Evolutionary conservation across 2,329 filamentous ascomycete genomes (phyloP).

Genomic region (Ciborinia camelliae): DNA sequence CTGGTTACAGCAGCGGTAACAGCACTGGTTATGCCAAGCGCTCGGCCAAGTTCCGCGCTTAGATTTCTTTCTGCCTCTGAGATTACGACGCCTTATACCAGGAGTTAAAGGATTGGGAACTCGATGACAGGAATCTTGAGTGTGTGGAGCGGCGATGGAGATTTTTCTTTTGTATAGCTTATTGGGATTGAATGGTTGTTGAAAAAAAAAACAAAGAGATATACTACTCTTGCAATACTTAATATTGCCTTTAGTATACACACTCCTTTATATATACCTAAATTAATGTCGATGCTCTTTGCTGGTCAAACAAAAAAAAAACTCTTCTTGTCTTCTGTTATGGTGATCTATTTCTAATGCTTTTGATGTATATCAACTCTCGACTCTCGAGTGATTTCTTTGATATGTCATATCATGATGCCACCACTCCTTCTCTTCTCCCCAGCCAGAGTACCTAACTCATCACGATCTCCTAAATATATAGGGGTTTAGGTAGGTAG

Average conservation of each 20-base stretch:
- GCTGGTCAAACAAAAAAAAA: constrained; percentile 12
- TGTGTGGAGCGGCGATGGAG: neutral
- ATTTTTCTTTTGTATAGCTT: constrained; percentile 7
- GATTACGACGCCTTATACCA: neutral
- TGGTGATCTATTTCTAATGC: neutral
- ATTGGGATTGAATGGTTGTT: constrained; percentile 4
- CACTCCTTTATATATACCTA: constrained; percentile 5
- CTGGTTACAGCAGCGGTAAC: no score
- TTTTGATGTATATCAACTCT: neutral
- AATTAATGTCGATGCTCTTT: constrained; percentile 13
- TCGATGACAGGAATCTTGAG: neutral
- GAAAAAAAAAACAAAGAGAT: constrained; percentile 17
- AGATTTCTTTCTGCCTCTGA: neutral
- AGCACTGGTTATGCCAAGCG: no score
- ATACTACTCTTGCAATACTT: constrained; percentile 10
- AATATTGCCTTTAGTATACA: constrained; percentile 10
- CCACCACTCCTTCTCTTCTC: no score
- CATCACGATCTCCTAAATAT: no score
- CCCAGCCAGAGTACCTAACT: no score
- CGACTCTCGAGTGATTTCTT: neutral
- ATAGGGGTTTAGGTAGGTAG: no score
- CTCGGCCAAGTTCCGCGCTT: constrained; percentile 23
- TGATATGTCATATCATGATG: no score
- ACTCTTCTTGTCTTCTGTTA: neutral
- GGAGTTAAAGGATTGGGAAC: neutral